A percentile compares a stretch with the other conserved stretches of the same genome.
phyloP scores from a whole-genome alignment of 495 filamentous ascomycete species.

The Chaetomium tenue region DNA sequence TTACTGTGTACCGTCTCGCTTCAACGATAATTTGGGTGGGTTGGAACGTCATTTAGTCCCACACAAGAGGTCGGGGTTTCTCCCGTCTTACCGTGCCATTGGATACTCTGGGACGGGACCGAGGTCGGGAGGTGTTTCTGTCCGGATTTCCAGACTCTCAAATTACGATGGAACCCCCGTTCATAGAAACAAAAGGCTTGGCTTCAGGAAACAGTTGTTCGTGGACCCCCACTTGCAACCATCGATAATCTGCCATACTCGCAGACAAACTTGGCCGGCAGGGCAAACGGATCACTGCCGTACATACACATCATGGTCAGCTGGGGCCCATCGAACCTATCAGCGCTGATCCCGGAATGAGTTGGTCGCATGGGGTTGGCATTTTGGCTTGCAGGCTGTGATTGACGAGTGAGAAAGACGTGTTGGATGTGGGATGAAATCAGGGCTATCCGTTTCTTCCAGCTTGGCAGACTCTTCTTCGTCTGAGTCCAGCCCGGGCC shows the following conservation, averaged over 20 bases:
- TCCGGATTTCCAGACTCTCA: background rate
- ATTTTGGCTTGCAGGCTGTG: slow-evolving; percentile 3
- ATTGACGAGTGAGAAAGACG: too few species aligned
- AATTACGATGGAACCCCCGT: background rate
- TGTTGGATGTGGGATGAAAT: background rate
- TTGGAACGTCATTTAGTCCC: background rate
- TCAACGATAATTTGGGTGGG: background rate
- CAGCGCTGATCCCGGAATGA: background rate
- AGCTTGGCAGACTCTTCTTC: too few species aligned
- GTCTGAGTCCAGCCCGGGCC: too few species aligned
- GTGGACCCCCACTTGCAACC: background rate
- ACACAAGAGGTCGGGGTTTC: background rate
- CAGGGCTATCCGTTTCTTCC: background rate
- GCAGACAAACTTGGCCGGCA: background rate
- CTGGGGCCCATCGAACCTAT: background rate
- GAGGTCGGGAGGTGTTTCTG: background rate
- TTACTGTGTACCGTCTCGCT: background rate
- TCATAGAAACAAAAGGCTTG: background rate
- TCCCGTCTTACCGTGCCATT: background rate
- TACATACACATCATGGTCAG: background rate
- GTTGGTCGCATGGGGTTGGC: background rate
- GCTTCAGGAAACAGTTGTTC: background rate
- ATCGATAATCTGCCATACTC: slow-evolving; percentile 1
- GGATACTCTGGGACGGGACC: background rate
- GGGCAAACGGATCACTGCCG: background rate